These are phyloP conservation scores for Begonia peltatifolia DNA, from an alignment of 306 rosid species.

Conservation along the genomic window DNA sequence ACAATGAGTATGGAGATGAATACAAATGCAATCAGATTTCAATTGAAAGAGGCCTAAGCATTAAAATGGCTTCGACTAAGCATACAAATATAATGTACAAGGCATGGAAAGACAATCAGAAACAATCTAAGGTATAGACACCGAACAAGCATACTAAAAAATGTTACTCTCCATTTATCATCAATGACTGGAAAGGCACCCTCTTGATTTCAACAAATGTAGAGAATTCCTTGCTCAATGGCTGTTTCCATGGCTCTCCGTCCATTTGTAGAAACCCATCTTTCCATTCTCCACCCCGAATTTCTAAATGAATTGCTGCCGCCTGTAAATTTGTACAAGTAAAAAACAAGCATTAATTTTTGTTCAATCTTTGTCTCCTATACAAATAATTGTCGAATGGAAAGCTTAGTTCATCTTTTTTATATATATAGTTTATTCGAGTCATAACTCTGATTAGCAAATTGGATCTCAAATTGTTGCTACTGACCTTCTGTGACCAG, in stretches of 20 bases:
- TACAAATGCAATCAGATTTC: too few species aligned
- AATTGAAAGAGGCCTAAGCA: too few species aligned
- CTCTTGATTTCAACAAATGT: slow-evolving; percentile 80
- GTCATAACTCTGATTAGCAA: too few species aligned
- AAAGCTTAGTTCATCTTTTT: too few species aligned
- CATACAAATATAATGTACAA: too few species aligned
- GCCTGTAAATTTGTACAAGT: slow-evolving; percentile 36
- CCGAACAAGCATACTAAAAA: background rate
- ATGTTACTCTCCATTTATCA: slow-evolving; percentile 47
- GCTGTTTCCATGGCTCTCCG: slow-evolving; percentile 99
- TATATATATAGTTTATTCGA: too few species aligned
- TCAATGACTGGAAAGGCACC: slow-evolving; percentile 63
- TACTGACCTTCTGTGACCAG: too few species aligned
- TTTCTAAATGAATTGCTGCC: slow-evolving; percentile 73
- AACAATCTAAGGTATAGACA: background rate
- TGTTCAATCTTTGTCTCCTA: slow-evolving; percentile 5
- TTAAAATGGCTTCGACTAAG: too few species aligned
- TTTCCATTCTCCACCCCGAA: slow-evolving; percentile 91
- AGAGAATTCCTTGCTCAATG: slow-evolving; percentile 46
- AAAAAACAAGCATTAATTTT: background rate
- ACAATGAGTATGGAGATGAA: too few species aligned
- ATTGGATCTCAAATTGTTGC: too few species aligned
- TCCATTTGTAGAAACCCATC: slow-evolving; percentile 82
- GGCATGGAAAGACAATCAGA: background rate
- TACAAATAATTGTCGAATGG: background rate